Evolutionary conservation across 2,329 filamentous ascomycete genomes (phyloP).

Genomic region (Coniosporium tulheliwenetii): DNA sequence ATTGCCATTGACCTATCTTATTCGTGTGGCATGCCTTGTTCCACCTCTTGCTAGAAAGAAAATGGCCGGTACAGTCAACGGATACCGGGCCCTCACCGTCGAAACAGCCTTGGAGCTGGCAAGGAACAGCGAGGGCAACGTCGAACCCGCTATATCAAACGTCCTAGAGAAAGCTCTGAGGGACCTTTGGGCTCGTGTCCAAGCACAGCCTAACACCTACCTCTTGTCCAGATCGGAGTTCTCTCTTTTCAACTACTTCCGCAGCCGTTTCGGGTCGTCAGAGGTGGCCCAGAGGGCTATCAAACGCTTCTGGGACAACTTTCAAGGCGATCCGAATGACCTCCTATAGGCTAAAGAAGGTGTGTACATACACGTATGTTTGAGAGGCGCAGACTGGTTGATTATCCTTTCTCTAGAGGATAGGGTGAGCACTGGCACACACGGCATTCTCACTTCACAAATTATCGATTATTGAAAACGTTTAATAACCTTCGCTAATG

Average conservation of each 20-base stretch:
- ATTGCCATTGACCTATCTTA: no score
- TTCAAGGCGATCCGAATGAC: slow-evolving; percentile 11
- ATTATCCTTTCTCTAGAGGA: no score
- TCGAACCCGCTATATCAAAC: slow-evolving; percentile 45
- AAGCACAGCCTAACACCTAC: slow-evolving; percentile 50
- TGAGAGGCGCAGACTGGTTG: no score
- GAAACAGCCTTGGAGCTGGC: slow-evolving; percentile 60
- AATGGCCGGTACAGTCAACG: slow-evolving; percentile 7
- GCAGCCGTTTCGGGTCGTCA: slow-evolving; percentile 44
- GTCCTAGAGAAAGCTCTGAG: slow-evolving; percentile 50
- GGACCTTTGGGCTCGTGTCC: slow-evolving; percentile 53
- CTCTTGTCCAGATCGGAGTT: slow-evolving; percentile 66
- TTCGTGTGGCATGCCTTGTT: no score
- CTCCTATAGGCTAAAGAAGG: no score
- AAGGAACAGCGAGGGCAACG: slow-evolving; percentile 53
- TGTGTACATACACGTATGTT: no score
- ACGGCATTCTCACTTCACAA: no score
- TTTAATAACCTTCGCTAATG: no score
- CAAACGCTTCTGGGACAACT: slow-evolving; percentile 40
- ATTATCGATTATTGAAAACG: no score
- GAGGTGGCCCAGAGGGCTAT: slow-evolving; percentile 35
- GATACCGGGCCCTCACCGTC: slow-evolving; percentile 32
- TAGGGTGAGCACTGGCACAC: no score
- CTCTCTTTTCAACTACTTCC: slow-evolving; percentile 74
- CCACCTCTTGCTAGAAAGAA: no score